phyloP scores from a whole-genome alignment of 2,329 filamentous ascomycete species.

The Colletotrichum caudatum region DNA sequence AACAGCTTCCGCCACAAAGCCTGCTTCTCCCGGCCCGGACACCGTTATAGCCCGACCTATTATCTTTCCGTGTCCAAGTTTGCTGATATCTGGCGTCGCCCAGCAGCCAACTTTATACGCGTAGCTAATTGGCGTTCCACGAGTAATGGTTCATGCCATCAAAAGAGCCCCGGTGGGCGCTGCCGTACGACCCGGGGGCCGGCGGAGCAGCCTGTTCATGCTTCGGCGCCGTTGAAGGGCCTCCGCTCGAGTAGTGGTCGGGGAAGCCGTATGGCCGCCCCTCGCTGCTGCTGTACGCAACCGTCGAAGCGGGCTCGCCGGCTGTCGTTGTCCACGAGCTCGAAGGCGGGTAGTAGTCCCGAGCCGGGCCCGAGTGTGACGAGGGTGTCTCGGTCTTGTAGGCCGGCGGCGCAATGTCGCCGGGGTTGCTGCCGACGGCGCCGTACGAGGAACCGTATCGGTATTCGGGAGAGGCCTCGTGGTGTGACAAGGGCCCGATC shows the following conservation, averaged over 20 bases:
- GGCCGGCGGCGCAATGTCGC: constrained; percentile 49
- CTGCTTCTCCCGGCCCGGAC: constrained; percentile 2
- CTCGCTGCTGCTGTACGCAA: constrained; percentile 60
- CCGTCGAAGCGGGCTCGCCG: constrained; percentile 58
- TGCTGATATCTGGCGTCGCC: constrained; percentile 19
- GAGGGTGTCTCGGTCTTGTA: constrained; percentile 50
- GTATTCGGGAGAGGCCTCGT: constrained; percentile 66
- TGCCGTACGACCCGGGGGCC: constrained; percentile 56
- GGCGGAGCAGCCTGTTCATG: constrained; percentile 51
- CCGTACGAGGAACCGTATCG: constrained; percentile 64
- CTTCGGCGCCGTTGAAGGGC: constrained; percentile 49
- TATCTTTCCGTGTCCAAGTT: constrained; percentile 11
- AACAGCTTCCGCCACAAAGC: constrained; percentile 20
- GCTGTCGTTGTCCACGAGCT: constrained; percentile 65
- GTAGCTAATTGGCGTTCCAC: constrained; percentile 62
- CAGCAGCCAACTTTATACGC: constrained; percentile 18
- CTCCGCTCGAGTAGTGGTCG: constrained; percentile 61
- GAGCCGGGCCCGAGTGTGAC: constrained; percentile 48
- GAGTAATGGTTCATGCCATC: constrained; percentile 67
- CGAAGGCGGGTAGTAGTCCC: constrained; percentile 67
- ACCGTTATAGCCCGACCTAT: constrained; percentile 27
- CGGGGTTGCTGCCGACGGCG: constrained; percentile 50
- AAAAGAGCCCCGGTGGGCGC: constrained; percentile 58
- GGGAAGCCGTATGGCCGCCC: constrained; percentile 63
- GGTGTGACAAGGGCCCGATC: constrained; percentile 62